phyloP scores from a whole-genome alignment of 2,329 filamentous ascomycete genomes.

The Botrytis deweyae region DNA sequence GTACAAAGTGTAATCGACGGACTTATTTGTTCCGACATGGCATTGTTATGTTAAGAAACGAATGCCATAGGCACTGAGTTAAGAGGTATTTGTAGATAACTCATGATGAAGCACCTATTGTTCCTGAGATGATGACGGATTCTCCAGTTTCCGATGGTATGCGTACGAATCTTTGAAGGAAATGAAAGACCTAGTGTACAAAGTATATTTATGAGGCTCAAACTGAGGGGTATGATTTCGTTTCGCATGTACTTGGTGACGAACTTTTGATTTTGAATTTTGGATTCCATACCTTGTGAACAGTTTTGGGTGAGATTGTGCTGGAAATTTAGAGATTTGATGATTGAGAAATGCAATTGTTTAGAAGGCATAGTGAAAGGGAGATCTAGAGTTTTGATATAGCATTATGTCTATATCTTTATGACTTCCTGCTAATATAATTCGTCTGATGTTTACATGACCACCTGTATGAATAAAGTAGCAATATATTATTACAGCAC shows the following conservation, averaged over 20 bases:
- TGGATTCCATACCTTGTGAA: background rate
- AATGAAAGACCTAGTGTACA: background rate
- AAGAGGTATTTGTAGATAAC: background rate
- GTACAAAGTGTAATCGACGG: background rate
- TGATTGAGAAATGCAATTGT: background rate
- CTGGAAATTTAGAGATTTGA: background rate
- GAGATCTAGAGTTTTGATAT: background rate
- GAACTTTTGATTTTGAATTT: background rate
- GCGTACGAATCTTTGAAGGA: background rate
- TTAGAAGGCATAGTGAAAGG: background rate
- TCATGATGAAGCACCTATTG: background rate
- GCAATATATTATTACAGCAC: background rate
- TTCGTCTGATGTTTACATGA: conserved; percentile 2
- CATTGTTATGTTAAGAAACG: background rate
- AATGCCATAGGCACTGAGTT: background rate
- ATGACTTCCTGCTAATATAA: background rate
- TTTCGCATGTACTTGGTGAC: background rate
- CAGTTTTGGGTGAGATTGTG: background rate
- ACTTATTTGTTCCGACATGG: background rate
- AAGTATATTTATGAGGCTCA: background rate
- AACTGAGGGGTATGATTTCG: background rate
- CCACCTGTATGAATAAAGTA: background rate
- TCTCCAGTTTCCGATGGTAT: background rate
- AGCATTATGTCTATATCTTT: background rate
- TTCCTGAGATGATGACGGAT: background rate